Evolutionary conservation across 768 basidiomycete genomes (phyloP), one percentile per base, ranked within the genome.

Genomic region (Hemileccinum impolitum): DNA sequence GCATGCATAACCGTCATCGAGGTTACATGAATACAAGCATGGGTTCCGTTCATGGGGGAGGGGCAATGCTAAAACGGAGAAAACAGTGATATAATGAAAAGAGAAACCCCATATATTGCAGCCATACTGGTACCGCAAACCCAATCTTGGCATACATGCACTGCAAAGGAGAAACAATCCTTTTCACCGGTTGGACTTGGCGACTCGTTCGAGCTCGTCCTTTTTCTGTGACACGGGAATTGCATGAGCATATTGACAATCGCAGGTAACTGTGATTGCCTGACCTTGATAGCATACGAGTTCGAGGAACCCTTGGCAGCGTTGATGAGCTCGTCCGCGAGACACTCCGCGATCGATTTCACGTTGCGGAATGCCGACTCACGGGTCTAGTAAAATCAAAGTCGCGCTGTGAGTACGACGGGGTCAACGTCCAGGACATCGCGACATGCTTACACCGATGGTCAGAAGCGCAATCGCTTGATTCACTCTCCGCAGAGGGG

Each of bases 361-460:
- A 97, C 91, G 77, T 99, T 99, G 74, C 96, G 92, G 93, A 99
- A 99, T 45, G 96, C 94, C 39, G 95, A 97, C 75, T 99, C 96
- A 68, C 96, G 96, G 56, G 95, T 96, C 93, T 96, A 59, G 23
- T 51, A 18, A 39, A 39, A 40, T 30, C 28, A 8, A 8, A 30
- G 9, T 9, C 28, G 23, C 28, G 28, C 8, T 9, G 11, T 30
- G 3, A 30, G 28, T n/a, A 28, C 26, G 26, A 28, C 39, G 49
- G 50, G 45, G 48, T 18, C n/a, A 14, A 28, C 35, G 13, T 9
- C 42, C 11, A 48, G 6, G 10, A 14, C 6, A 39, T 35, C 7
- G 19, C 8, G 23, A 4, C 26, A 12, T 12, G 75, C 93, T 62
- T 79, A 96, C 95, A 63, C 96, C 96, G 59, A 85, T 85, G 72